These are phyloP conservation scores for Aegilops longissima DNA, from an alignment of 176 grass and related monocot species.

Conservation along the genomic window DNA sequence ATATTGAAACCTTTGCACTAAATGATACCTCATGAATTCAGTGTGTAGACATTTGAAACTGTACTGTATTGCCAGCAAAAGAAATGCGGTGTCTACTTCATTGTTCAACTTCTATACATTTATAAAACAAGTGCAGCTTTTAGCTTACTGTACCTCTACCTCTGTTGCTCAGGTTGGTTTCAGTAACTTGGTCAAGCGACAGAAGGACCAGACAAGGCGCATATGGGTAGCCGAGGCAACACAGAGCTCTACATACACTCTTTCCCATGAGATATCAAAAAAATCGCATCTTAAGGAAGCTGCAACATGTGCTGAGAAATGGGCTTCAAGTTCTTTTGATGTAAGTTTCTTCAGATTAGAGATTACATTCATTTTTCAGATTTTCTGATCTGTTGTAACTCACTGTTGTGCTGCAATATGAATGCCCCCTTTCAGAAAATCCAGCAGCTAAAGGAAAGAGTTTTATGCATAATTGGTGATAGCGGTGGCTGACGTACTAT, in stretches of 20 bases:
- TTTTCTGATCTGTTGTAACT: slow-evolving; percentile 25
- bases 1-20: slow-evolving; percentile 19
- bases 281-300: slow-evolving; percentile 73
- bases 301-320: slow-evolving; percentile 54
- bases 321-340: slow-evolving; percentile 62
- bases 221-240: slow-evolving; percentile 90
- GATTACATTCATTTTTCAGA: not conserved
- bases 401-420: not conserved
- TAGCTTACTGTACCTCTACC: slow-evolving; percentile 26
- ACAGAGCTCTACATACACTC: slow-evolving; percentile 55
- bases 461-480: slow-evolving; percentile 61
- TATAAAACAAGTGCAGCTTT: slow-evolving; percentile 18
- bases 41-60: slow-evolving; percentile 4
- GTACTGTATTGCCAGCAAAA: not conserved
- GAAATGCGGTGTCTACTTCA: not conserved
- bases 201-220: slow-evolving; percentile 73
- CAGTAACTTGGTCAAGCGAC: slow-evolving; percentile 74
- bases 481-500: slow-evolving; percentile 37
- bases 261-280: slow-evolving; percentile 60
- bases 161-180: slow-evolving; percentile 77
- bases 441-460: slow-evolving; percentile 61
- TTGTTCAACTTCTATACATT: slow-evolving; percentile 31
- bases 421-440: slow-evolving; percentile 51
- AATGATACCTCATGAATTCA: not conserved
- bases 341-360: slow-evolving; percentile 49